A percentile compares a stretch with the other conserved stretches of the same genome.
These are phyloP conservation scores for Mycogone perniciosa DNA, from an alignment of 2,329 filamentous ascomycete species.

Conservation along the genomic window DNA sequence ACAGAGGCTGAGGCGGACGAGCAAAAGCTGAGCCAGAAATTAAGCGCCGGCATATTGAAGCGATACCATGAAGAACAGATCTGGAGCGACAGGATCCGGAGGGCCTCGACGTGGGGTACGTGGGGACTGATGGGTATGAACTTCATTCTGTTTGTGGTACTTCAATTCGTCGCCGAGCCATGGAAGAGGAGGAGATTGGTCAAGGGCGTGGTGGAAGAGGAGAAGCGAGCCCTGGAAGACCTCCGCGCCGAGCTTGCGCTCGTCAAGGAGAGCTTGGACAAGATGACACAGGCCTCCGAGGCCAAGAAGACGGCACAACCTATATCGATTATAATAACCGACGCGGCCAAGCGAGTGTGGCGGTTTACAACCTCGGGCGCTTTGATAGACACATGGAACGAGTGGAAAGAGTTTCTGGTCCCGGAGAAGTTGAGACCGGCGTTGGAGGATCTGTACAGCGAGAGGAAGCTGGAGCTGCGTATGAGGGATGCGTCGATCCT, in stretches of 20 bases:
- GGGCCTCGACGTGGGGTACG: conserved; percentile 97
- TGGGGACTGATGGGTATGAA: conserved; percentile 98
- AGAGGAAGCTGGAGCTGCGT: conserved; percentile 54
- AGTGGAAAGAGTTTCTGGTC: conserved; percentile 41
- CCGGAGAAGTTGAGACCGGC: conserved; percentile 42
- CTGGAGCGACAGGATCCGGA: conserved; percentile 94
- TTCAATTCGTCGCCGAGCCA: conserved; percentile 86
- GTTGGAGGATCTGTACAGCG: conserved; percentile 57
- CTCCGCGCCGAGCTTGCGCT: conserved; percentile 37
- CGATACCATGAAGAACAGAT: conserved; percentile 99
- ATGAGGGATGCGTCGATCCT: conserved; percentile 67
- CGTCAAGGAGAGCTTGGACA: conserved; percentile 25
- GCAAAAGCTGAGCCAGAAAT: conserved; percentile 65
- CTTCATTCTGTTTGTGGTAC: conserved; percentile 76
- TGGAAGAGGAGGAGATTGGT: conserved; percentile 81
- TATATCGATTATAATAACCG: neutral
- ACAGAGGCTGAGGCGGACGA: conserved; percentile 71
- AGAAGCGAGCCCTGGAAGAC: conserved; percentile 52
- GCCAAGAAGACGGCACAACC: neutral
- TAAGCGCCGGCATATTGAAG: conserved; percentile 78
- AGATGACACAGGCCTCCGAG: conserved; percentile 18
- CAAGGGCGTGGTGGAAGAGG: conserved; percentile 72
- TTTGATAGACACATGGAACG: conserved; percentile 4
- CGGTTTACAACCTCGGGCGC: conserved; percentile 1
- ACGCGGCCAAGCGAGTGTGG: conserved; percentile 2